Percentiles rank a stretch among this genome's conserved stretches.
phyloP scores from a whole-genome alignment of 2,329 filamentous ascomycete species.

The Arthrocladium fulminans region DNA sequence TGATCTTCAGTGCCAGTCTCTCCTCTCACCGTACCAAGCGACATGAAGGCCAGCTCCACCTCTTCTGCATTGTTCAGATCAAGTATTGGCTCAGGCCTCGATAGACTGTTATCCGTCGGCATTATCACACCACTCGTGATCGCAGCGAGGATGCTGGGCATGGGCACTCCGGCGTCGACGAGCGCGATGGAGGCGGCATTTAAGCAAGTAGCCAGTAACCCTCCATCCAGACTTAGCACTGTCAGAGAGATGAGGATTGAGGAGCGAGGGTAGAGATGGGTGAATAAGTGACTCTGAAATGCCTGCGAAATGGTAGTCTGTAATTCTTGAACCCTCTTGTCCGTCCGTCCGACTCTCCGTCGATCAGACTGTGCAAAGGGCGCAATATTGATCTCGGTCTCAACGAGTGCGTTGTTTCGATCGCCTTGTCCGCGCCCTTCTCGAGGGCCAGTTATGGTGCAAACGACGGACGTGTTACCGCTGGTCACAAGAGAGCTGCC shows the following conservation, averaged over 20 bases:
- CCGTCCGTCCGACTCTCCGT: constrained; percentile 15
- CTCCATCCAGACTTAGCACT: constrained; percentile 82
- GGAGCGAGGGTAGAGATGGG: constrained; percentile 79
- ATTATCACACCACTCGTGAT: constrained; percentile 68
- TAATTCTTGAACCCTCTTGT: constrained; percentile 50
- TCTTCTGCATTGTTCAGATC: constrained; percentile 39
- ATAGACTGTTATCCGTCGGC: constrained; percentile 6
- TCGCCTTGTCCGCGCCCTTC: constrained; percentile 45
- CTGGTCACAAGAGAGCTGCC: constrained; percentile 91
- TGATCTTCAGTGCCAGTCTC: constrained; percentile 50
- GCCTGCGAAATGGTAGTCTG: constrained; percentile 69
- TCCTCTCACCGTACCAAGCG: constrained; percentile 68
- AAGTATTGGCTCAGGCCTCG: constrained; percentile 30
- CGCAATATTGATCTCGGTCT: constrained; percentile 22
- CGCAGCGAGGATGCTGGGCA: constrained; percentile 82
- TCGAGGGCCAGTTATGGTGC: constrained; percentile 75
- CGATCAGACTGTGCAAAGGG: constrained; percentile 23
- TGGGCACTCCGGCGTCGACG: constrained; percentile 89
- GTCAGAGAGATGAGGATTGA: constrained; percentile 77
- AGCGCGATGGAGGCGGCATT: constrained; percentile 88
- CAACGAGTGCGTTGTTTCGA: constrained; percentile 20
- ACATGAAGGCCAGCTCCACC: constrained; percentile 79
- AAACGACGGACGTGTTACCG: constrained; percentile 96
- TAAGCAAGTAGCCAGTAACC: constrained; percentile 76
- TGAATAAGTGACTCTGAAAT: constrained; percentile 69